Evolutionary conservation across 208 protist species (phyloP), one percentile per base, ranked within the genome.

Genomic region (Leishmania amazonensis): DNA sequence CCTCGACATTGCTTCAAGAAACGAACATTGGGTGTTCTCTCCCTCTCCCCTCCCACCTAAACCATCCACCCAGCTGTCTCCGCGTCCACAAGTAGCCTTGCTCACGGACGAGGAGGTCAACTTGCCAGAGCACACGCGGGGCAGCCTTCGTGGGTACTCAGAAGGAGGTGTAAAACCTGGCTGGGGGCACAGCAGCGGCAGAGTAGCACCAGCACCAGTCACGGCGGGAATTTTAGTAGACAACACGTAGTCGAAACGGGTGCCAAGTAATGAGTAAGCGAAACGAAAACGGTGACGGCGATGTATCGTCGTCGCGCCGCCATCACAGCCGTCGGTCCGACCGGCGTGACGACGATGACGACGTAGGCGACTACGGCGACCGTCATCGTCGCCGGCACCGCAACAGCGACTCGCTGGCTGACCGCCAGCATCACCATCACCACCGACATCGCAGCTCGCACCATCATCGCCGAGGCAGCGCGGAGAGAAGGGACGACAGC

Each of bases 221-320:
- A 35, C 5, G 35, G 42, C 68, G 42, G 19, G 21, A 51, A 38
- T 40, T 19, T 17, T 78, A 42, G 51, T 45, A n/a, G 64, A 57
- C 47, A 71, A 15, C 51, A 45, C 49, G 58, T 38, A 60, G 7
- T 68, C 38, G 15, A 51, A 45, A 49, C 51, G 6, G 24, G 35
- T 80, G 76, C 35, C 38, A 28, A 35, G 19, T 70, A 65, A 84
- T 84, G 81, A 71, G 81, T 31, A 64, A 51, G 21, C 38, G 58
- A 47, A 80, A 54, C 62, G 83, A 86, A 38, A 80, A 78, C 58
- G 51, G 78, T 24, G n/a, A 53, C 3, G 71, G 67, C 13, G 81
- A 38, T 40, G 70, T 35, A 13, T 49, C 54, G 8, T 74, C 62
- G 13, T 40, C 51, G 58, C 76, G 78, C 71, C 76, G 81, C 58